These are phyloP conservation scores for Linanthus parryae DNA, from an alignment of 148 eudicot species.

Conservation along the genomic window DNA sequence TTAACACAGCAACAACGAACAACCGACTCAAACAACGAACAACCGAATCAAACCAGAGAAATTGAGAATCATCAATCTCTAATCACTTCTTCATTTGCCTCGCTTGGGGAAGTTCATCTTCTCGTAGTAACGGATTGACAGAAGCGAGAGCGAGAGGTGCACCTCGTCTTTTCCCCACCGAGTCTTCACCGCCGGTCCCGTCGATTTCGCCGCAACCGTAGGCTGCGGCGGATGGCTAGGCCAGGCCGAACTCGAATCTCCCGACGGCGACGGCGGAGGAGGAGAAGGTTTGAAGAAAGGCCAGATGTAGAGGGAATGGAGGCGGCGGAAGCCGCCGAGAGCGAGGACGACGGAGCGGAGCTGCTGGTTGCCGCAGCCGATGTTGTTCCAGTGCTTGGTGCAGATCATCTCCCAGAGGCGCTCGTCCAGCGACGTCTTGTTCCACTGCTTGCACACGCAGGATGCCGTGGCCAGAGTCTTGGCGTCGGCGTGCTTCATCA, in stretches of 20 bases:
- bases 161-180: conserved; percentile 90
- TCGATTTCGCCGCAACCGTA: conserved; percentile 19
- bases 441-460: conserved; percentile 68
- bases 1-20: too few species aligned
- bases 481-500: conserved; percentile 70
- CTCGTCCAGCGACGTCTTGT: conserved; percentile 63
- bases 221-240: conserved; percentile 34
- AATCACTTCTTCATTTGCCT: too few species aligned
- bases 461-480: conserved; percentile 50
- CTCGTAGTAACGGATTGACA: conserved; percentile 69
- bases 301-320: conserved; percentile 58
- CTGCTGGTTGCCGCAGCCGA: conserved; percentile 41
- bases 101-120: conserved; percentile 74
- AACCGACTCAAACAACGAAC: too few species aligned
- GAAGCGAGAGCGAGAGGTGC: conserved; percentile 62
- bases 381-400: conserved; percentile 46
- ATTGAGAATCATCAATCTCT: too few species aligned
- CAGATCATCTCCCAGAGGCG: conserved; percentile 90
- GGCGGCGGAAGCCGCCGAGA: conserved; percentile 78
- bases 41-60: too few species aligned
- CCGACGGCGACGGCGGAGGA: conserved; percentile 13
- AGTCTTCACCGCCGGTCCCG: conserved; percentile 15
- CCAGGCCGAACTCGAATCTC: conserved; percentile 26
- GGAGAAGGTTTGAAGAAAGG: conserved; percentile 44
- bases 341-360: conserved; percentile 72